Conservation (phyloP, 164 flowering plant genomes). For the Nymphaea thermarum region DNA sequence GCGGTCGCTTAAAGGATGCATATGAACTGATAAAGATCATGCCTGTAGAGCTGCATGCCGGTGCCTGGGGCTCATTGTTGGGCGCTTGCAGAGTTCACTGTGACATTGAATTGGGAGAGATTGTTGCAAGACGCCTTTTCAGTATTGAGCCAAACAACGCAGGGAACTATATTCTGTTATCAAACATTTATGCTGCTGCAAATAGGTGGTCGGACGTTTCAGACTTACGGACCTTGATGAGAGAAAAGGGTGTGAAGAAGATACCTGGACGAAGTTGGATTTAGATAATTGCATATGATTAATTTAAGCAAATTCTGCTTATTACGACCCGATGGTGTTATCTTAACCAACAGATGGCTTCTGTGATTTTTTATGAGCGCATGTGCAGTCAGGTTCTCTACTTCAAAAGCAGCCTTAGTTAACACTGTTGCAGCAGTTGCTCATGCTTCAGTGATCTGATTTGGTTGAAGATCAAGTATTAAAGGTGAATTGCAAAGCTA, state of each 20-base stretch:
- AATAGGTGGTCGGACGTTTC: slow-evolving; percentile 11
- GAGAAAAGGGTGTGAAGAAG: slow-evolving; percentile 11
- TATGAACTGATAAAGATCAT: slow-evolving; percentile 9
- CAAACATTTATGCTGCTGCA: slow-evolving; percentile 12
- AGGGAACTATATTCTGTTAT: slow-evolving; percentile 11
- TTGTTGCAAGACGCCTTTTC: slow-evolving; percentile 9
- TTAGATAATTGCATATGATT: not conserved
- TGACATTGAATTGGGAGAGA: slow-evolving; percentile 10
- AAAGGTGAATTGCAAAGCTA: too few species aligned
- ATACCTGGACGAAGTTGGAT: slow-evolving; percentile 15
- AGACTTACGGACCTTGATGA: slow-evolving; percentile 8
- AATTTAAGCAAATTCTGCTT: too few species aligned
- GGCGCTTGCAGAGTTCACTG: slow-evolving; percentile 11
- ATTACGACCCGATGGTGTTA: too few species aligned
- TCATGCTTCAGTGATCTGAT: too few species aligned
- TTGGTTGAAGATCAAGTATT: too few species aligned
- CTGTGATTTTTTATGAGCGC: too few species aligned
- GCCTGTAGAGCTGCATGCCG: slow-evolving; percentile 10
- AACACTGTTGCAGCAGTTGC: too few species aligned
- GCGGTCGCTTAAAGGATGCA: slow-evolving; percentile 6
- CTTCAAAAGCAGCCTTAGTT: too few species aligned
- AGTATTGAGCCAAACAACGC: slow-evolving; percentile 10
- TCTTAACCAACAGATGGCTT: too few species aligned
- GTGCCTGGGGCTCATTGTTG: slow-evolving; percentile 14
- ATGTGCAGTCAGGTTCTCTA: too few species aligned